Evolutionary conservation across 768 basidiomycete species (phyloP), one percentile per base, ranked within the genome.

Genomic region (Boletus reticulatus): DNA sequence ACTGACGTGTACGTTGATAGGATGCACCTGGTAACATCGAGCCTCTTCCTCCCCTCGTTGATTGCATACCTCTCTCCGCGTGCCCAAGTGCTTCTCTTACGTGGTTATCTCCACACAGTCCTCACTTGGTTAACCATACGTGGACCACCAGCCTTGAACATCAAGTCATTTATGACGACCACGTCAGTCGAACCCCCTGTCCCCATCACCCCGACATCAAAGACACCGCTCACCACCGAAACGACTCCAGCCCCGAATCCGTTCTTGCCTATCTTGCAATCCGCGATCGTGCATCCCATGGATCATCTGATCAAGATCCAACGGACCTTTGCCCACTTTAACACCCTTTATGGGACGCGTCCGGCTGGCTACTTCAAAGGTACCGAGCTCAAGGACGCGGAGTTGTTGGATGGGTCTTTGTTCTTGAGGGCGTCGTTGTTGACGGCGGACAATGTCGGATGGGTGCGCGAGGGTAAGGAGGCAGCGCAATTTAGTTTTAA

Each of bases 181-280:
- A 65, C 72, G 0, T 55, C 71, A 10, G 13, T 62, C n/a, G 55
- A 61, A 34, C 60, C 43, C 44, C 63, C 58, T 46, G 59, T 39
- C 45, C 24, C 47, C 3, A 41, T 24, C 3, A 53, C 47, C 1
- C 55, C 54, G 0, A 11, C 44, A 1, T 12, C 55, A 6, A 37
- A 38, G n/a, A 43, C 48, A 0, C 46, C 66, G 0, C 7, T 44
- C 32, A 59, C 52, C 9, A 61, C 58, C 4, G 64, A 59, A 34
- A 61, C 50, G 24, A 57, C 51, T 0, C 56, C 59, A 1, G 51
- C 17, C 3, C 72, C 75, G 4, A 79, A 80, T 49, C 62, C 69
- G 0, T 80, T 79, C 73, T 53, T 76, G 6, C 65, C 71, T 0
- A 66, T 79, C 58, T 61, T 80, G 41, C 72, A 79, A 50, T 67